Evolutionary conservation across 371 early-diverging fungal species (phyloP).

Genomic region (Haplosporangium sp.): DNA sequence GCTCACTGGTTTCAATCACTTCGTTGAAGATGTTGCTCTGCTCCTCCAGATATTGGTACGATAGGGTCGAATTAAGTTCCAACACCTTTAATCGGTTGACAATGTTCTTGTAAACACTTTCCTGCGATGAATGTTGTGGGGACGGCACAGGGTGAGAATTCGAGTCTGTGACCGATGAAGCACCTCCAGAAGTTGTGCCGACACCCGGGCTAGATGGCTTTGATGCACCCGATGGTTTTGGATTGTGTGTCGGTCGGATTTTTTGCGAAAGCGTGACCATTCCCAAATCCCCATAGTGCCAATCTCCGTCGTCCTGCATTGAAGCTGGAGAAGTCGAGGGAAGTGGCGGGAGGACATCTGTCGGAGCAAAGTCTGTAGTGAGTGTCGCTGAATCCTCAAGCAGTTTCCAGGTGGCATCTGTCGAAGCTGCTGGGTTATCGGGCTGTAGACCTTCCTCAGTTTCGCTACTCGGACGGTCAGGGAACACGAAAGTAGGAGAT

Average conservation of each 20-base stretch:
- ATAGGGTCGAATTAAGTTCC: conserved; percentile 83
- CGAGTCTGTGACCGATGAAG: conserved; percentile 15
- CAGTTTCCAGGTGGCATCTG: conserved; percentile 6
- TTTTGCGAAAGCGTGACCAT: conserved; percentile 41
- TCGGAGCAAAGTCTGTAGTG: neutral
- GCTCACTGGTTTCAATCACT: conserved; percentile 62
- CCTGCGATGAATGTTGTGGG: conserved; percentile 56
- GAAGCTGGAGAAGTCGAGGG: conserved; percentile 52
- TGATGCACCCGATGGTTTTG: conserved; percentile 16
- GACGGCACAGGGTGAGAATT: conserved; percentile 20
- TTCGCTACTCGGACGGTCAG: conserved; percentile 7
- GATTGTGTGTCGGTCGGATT: conserved; percentile 20
- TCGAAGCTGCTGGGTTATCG: neutral
- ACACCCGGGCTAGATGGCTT: conserved; percentile 22
- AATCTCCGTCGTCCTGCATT: conserved; percentile 39
- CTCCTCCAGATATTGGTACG: conserved; percentile 86
- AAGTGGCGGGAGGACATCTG: conserved; percentile 13
- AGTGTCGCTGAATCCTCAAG: conserved; percentile 8
- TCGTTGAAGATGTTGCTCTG: conserved; percentile 84
- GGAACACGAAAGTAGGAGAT: conserved; percentile 7
- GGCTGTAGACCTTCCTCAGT: conserved; percentile 2
- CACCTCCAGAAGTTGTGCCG: conserved; percentile 21
- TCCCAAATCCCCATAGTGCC: conserved; percentile 29
- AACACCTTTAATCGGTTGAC: conserved; percentile 83
- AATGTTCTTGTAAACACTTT: conserved; percentile 92